Conservation (phyloP, 805 yeast genomes). For the Kazachstania taianensis region DNA sequence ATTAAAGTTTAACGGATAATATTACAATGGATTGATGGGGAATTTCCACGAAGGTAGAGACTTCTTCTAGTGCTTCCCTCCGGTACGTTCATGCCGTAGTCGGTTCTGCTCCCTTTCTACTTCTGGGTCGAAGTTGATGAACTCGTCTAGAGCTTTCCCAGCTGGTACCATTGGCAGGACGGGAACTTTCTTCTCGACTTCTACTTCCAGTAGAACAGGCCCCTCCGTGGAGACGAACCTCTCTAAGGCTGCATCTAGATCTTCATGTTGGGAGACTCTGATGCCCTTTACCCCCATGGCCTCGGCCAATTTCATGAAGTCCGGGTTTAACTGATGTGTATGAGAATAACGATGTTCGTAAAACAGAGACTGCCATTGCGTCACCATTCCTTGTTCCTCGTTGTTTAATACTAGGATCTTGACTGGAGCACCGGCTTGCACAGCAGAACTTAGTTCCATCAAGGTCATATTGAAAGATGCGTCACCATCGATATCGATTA, state of each 20-base stretch:
- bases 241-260: conserved; percentile 46
- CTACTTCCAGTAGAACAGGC: conserved; percentile 84
- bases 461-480: conserved; percentile 98
- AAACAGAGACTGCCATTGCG: conserved; percentile 97
- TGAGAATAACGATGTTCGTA: conserved; percentile 97
- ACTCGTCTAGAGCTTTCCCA: conserved; percentile 90
- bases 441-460: conserved; percentile 87
- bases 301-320: conserved; percentile 86
- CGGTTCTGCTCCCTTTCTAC: conserved; percentile 62
- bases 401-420: conserved; percentile 85
- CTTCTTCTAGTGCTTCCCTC: conserved; percentile 57
- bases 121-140: conserved; percentile 75
- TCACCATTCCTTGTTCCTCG: conserved; percentile 99
- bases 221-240: conserved; percentile 69
- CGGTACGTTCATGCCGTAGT: conserved; percentile 63
- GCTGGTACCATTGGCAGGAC: conserved; percentile 98
- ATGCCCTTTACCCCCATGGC: conserved; percentile 88
- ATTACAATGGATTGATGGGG: too few relatives aligned
- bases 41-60: too few relatives aligned
- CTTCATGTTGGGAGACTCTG: conserved; percentile 58
- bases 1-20: too few relatives aligned
- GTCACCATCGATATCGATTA: conserved; percentile 96
- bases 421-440: conserved; percentile 85
- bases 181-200: conserved; percentile 83
- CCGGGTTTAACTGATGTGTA: conserved; percentile 92